Base-by-base conservation (phyloP, 2,329 filamentous ascomycete genomes). In the Ophiobolus disseminans region DNA sequence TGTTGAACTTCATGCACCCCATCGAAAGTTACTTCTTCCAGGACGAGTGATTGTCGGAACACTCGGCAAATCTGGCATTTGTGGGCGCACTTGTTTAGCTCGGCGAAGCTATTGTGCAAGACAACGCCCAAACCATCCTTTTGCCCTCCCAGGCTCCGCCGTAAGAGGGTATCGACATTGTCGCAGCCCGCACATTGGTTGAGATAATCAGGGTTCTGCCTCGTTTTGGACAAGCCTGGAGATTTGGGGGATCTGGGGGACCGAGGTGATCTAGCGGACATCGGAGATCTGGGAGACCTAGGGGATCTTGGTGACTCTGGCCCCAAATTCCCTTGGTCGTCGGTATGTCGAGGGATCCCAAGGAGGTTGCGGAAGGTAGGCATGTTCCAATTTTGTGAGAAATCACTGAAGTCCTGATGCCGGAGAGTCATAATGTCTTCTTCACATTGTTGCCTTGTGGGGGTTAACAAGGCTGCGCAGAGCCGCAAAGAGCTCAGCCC, bases 21-120 rank as follows among this genome's bases (percentile, higher is more conserved):
- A 7, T 49, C 46, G 17, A 44, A 49, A 22, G 46, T 49, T 3
- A 49, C 40, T 44, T 49, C 46, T 20, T 49, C 40, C 10, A 49
- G 22, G 14, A 45, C n/a, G 30, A 49, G 40, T 3, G 46, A 26
- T 40, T 49, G 46, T 36, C 46, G 35, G 19, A 45, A 50, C 11
- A 50, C 40, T 10, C 40, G 35, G 20, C 40, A 50, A 20, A 45
- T 50, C 22, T 40, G 14, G 22, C 47, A 50, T 16, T 40, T 49
- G 9, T 25, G 41, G 11, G 47, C 35, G 31, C 40, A 50, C n/a
- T 36, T 16, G 5, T 50, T 40, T 7, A 50, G 36, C 36, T 50
- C 47, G 13, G 40, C 28, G 19, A 50, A 50, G 35, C 30, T 50
- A 11, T 50, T 45, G 40, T 50, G 47, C 31, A 50, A 23, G 3